Evolutionary conservation across 1,139 yeast species (phyloP), one percentile per base, ranked within the genome.

Genomic region (Yamadazyma conglobata): DNA sequence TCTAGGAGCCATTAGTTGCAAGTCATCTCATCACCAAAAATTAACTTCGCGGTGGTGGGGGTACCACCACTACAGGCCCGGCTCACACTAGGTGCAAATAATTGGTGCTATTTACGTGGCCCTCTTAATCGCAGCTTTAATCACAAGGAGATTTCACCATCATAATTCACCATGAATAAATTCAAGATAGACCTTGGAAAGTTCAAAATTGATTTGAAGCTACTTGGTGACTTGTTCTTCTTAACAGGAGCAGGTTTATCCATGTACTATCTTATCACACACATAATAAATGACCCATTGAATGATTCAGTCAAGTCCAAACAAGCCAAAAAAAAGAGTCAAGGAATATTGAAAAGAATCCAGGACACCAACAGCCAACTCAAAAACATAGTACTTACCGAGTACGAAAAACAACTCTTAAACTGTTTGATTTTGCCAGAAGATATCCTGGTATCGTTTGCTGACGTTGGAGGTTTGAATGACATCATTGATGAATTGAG

Each of bases 391-490:
- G 73, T 70, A 10, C 64, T 88, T 30, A 80, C 76, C 43, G 85
- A 82, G 38, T 88, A 89, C 53, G 98, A 91, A 51, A 77, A 77
- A 42, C 67, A 77, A 13, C 73, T 91, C 6, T 61, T 91, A 37
- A 77, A 80, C 15, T 77, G 83, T n/a, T 84, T 89, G 28, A 80
- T 89, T 6, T 75, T 87, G 3, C 95, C 97, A 0, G 79, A 77
- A 3, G 97, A 89, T 41, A 83, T 91, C 27, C 69, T 73, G 14
- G 81, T 82, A 4, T 69, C 77, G 10, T 89, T 89, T 52, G 67
- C 59, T 26, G 96, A 89, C 52, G 76, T 91, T 33, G 98, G 97
- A 16, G 98, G 98, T 0, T 64, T 91, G 27, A 91, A 85, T 36
- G 68, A 66, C 11, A 83, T 87, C 27, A 76, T 91, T 22, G 91